Base-by-base conservation (phyloP, 2,329 filamentous ascomycete genomes). In the Fusarium duplospermum region DNA sequence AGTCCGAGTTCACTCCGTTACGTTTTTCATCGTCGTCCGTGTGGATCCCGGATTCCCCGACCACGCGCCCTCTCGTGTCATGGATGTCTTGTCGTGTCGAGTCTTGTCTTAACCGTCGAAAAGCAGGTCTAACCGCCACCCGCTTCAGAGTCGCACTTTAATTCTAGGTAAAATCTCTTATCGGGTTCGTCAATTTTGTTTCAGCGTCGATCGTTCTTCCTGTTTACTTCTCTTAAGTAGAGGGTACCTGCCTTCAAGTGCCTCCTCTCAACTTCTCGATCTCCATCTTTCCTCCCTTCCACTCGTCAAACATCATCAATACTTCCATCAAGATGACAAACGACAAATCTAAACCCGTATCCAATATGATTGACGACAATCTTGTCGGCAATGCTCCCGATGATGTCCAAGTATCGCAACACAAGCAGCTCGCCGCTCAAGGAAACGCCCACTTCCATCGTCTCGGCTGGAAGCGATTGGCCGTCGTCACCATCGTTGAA, bases 391-490 rank as follows among this genome's bases (percentile, higher is more conserved):
- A 73, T 64, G 50, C 59, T 0, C 67, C 67, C 13, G 71, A 73
- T 16, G 71, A 73, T 3, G 27, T 74, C 24, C 54, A 73, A 16
- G 64, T 74, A n/a, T 73, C 70, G 10, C 71, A 74, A 20, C 71
- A 73, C 27, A 74, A 73, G 67, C 63, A 73, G 42, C 71, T 73
- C 13, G 71, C 71, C 5, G 71, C 71, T 4, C 47, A 71, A 27
- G 71, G 71, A 36, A 74, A 73, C n/a, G 71, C 71, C 6, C 71
- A 73, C 33, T 73, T 73, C 64, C 71, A 73, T 27, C 71, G 71
- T n/a, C 50, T 73, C 11, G 71, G 71, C 14, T 73, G 71, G 71
- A 73, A 75, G 66, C 72, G 73, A n/a, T 70, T 75, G 13, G 70
- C 73, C 16, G 27, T 75, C 38, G 70, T 75, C 56, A 72, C 73